Evolutionary conservation across 306 rosid genomes (phyloP), one percentile per base, ranked within the genome.

Genomic region (Betula pendula): DNA sequence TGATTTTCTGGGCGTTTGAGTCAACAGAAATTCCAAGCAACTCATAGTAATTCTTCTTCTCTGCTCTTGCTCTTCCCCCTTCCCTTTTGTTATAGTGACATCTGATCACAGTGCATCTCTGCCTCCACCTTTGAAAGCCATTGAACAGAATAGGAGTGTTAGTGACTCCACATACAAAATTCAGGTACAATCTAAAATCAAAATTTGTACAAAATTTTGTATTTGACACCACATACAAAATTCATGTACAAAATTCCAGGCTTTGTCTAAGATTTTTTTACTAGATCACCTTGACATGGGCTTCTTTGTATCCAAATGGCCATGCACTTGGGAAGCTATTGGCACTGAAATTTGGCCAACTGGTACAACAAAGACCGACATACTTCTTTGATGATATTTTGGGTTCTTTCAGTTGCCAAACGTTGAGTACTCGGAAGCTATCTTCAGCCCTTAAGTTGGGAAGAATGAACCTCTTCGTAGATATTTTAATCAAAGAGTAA

Each of bases 21-120:
- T 85, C 89, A 40, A 52, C 85, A 75, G 93, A 85, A 87, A 90
- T 86, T 50, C 90, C 92, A 53, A 88, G 93, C 84, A 92, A 52
- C 71, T 92, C 92, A 70, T 92, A 90, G 79, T 87, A 90, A 58
- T 85, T 88, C 72, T 56, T 85, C 68, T 76, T 85, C 68, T 74
- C 79, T 44, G 59, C 60, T 69, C 71, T 80, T 48, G 68, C 74
- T 44, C 38, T 81, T 35, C 59, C 81, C 75, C 74, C 71, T 67
- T 73, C 72, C 40, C 81, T 76, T 35, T 77, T 78, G 29, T 53
- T 71, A 74, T 89, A 0, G 63, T 12, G 79, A 72, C 97, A 90
- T 87, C 88, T 75, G 24, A 84, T 81, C 68, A 75, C 51, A 74
- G 71, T 10, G 58, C 60, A 11, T 52, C 82, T 77, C 75, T 79